Percentiles rank a stretch among this genome's conserved stretches.
Evolutionary conservation across 1,284 basidiomycete species (phyloP).

Genomic region (Ustilago vetiveriae): DNA sequence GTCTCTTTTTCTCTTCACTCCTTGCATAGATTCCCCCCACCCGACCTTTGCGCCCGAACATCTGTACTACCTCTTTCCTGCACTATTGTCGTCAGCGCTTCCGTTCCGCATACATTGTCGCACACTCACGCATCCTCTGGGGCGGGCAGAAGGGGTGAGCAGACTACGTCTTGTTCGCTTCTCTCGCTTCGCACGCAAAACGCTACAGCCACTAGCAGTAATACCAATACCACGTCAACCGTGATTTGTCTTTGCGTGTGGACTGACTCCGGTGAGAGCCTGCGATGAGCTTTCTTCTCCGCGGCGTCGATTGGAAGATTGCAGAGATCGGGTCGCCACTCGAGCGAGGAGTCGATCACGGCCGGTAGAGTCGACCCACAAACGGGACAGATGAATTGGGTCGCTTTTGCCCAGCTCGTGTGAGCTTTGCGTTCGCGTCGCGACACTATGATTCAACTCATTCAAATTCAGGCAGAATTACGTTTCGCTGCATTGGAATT

Average conservation of each 20-base stretch:
- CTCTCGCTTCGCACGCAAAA: slow-evolving; percentile 7
- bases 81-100: slow-evolving; percentile 25
- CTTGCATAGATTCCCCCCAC: slow-evolving; percentile 38
- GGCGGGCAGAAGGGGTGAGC: not conserved
- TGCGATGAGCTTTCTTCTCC: too few species aligned
- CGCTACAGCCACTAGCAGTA: slow-evolving; percentile 24
- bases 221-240: slow-evolving; percentile 47
- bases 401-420: not conserved
- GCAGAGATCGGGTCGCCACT: too few species aligned
- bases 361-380: too few species aligned
- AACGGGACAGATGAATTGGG: too few species aligned
- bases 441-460: too few species aligned
- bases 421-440: too few species aligned
- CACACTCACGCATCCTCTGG: slow-evolving; percentile 19
- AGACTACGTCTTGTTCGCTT: too few species aligned
- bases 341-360: not conserved
- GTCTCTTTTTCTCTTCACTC: slow-evolving; percentile 12
- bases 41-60: slow-evolving; percentile 6
- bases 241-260: slow-evolving; percentile 8
- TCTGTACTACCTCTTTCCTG: slow-evolving; percentile 47
- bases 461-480: not conserved
- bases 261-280: not conserved
- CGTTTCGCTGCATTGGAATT: not conserved
- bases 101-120: slow-evolving; percentile 29
- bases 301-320: too few species aligned